phyloP scores from a whole-genome alignment of 2,329 filamentous ascomycete genomes.

The Paraphaeosphaeria sporulosa region DNA sequence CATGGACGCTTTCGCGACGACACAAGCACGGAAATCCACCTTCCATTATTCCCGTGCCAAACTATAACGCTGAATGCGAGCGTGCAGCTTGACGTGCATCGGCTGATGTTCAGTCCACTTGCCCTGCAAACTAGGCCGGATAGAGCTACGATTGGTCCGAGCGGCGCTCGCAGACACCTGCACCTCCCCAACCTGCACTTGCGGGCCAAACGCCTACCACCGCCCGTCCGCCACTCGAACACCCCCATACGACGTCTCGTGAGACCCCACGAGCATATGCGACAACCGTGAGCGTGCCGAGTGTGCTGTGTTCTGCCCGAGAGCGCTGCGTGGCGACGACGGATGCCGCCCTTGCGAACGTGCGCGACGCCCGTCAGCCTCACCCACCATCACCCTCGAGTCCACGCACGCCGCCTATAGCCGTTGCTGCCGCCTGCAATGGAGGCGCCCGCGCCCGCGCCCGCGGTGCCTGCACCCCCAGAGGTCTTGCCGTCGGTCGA shows the following conservation, averaged over 20 bases:
- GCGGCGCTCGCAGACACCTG: conserved; percentile 20
- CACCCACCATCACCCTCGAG: conserved; percentile 29
- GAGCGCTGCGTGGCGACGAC: conserved; percentile 37
- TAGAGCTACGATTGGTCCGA: conserved; percentile 21
- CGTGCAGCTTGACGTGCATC: too few relatives aligned
- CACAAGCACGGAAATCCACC: too few relatives aligned
- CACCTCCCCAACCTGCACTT: conserved; percentile 36
- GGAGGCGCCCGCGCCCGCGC: conserved; percentile 30
- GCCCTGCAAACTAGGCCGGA: conserved; percentile 12
- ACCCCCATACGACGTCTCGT: conserved; percentile 12
- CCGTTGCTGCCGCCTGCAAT: conserved; percentile 24
- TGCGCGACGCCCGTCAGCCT: conserved; percentile 34
- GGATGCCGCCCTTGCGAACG: conserved; percentile 35
- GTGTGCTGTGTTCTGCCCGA: conserved; percentile 25
- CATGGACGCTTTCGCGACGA: not conserved
- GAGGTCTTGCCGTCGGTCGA: conserved; percentile 46
- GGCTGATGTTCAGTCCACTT: conserved; percentile 29
- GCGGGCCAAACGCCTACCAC: conserved; percentile 27
- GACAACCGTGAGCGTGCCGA: conserved; percentile 31
- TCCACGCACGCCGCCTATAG: conserved; percentile 22
- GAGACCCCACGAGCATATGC: conserved; percentile 23
- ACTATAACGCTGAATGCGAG: too few relatives aligned
- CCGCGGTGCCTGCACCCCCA: conserved; percentile 18
- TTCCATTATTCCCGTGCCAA: too few relatives aligned
- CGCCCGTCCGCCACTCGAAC: conserved; percentile 15